Evolutionary conservation across 306 rosid species (phyloP), one percentile per base, ranked within the genome.

Genomic region (Vachellia collinsii): DNA sequence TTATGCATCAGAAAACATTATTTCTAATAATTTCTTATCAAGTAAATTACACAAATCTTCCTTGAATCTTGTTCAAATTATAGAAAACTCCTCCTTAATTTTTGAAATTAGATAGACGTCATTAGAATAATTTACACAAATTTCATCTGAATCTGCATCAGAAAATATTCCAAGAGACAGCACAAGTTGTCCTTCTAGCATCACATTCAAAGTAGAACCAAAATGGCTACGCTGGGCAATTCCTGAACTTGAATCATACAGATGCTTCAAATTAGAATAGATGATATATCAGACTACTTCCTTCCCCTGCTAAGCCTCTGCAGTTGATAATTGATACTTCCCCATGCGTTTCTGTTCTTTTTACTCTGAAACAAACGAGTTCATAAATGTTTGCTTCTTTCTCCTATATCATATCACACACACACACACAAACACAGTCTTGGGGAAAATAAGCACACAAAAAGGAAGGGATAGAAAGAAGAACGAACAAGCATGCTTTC

Each of bases 271-370:
- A 48, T 74, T 59, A 56, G 11, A 44, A 8, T 29, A 29, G 34
- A 29, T 29, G 34, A 29, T 13, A 56, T 8, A 20, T 8, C 72
- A 82, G 67, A 79, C 85, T 92, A 94, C 84, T 92, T 92, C 85
- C 91, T 88, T 88, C 97, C 97, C 77, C 88, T 85, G 83, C 37
- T 89, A 64, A 94, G 93, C 94, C 97, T 94, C 89, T 91, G 97
- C 87, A 92, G 78, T 69, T 94, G 97, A 83, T 91, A 94, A 85
- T 94, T 94, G 85, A 94, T 62, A 85, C 93, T 91, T 79, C 98
- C 97, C 97, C 88, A 84, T 48, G 92, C 82, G 80, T 85, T 91
- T 79, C 85, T 85, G 81, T 88, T 92, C 76, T 83, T 87, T 66
- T 75, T 88, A 63, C 90, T 77, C 98, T 94, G 97, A 78, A 80